Evolutionary conservation across 1,139 yeast species (phyloP).

Genomic region (Zygoascus meyerae): DNA sequence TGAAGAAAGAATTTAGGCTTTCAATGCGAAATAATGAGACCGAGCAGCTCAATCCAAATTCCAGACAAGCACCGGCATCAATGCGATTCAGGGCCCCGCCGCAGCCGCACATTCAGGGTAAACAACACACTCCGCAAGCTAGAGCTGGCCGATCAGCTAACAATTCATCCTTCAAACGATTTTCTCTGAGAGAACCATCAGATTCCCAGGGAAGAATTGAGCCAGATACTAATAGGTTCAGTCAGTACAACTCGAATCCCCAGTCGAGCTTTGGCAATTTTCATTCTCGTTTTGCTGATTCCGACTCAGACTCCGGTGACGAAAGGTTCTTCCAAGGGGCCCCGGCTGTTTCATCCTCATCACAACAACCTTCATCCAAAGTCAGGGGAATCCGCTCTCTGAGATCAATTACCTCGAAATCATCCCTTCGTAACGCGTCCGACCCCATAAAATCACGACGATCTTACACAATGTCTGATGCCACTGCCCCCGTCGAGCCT

Average conservation of each 20-base stretch:
- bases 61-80: not conserved
- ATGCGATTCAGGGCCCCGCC: not conserved
- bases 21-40: slow-evolving; percentile 16
- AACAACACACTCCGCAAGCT: not conserved
- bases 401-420: not conserved
- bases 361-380: slow-evolving; percentile 3
- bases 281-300: slow-evolving; percentile 34
- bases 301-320: slow-evolving; percentile 31
- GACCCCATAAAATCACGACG: not conserved
- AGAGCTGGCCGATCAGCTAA: not conserved
- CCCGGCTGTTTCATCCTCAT: slow-evolving; percentile 3
- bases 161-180: slow-evolving; percentile 5
- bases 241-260: not conserved
- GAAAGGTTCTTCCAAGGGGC: slow-evolving; percentile 1
- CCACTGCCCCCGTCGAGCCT: not conserved
- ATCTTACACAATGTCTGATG: not conserved
- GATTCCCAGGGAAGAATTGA: not conserved
- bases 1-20: slow-evolving; percentile 11
- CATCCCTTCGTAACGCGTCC: slow-evolving; percentile 2
- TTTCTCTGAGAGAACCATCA: slow-evolving; percentile 4
- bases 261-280: slow-evolving; percentile 15
- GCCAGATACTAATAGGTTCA: not conserved
- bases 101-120: slow-evolving; percentile 1
- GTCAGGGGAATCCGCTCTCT: not conserved
- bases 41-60: not conserved